phyloP scores from a whole-genome alignment of 805 yeast genomes.

The Pichia phayaonensis region DNA sequence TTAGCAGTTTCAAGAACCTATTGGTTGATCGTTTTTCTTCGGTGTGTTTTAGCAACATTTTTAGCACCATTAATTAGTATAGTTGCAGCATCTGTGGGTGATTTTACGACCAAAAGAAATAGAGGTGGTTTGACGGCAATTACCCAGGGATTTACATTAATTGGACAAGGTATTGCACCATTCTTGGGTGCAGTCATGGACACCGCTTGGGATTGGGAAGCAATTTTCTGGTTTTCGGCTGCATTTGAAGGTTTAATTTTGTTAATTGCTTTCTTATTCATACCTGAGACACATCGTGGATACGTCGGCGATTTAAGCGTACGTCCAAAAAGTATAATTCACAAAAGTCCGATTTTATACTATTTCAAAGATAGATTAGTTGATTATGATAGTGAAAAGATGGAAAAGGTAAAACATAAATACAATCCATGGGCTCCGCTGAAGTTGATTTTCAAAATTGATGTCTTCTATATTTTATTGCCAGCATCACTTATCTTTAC shows the following conservation, averaged over 20 bases:
- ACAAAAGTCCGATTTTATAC: constrained; percentile 38
- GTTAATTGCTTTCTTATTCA: constrained; percentile 25
- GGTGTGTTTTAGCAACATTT: constrained; percentile 74
- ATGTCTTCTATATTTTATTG: constrained; percentile 36
- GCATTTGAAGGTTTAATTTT: constrained; percentile 49
- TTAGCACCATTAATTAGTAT: constrained; percentile 72
- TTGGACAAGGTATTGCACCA: constrained; percentile 78
- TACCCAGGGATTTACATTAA: constrained; percentile 52
- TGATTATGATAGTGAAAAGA: constrained; percentile 23
- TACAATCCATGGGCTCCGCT: constrained; percentile 25
- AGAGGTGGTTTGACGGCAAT: constrained; percentile 69
- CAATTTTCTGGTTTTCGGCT: constrained; percentile 70
- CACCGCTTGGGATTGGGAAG: constrained; percentile 59
- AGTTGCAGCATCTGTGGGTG: constrained; percentile 65
- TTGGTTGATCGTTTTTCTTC: constrained; percentile 53
- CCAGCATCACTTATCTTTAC: constrained; percentile 61
- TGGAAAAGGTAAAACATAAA: constrained; percentile 7
- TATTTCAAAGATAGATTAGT: constrained; percentile 25
- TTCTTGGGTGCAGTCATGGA: constrained; percentile 53
- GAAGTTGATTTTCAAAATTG: constrained; percentile 10
- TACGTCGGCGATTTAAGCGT: constrained; percentile 72
- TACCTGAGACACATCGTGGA: constrained; percentile 73
- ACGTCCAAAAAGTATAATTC: constrained; percentile 36
- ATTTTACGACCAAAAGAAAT: constrained; percentile 53
- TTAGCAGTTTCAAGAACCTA: constrained; percentile 52